Conservation (phyloP, 1,139 yeast species). For the Zygoascus hellenicus region DNA sequence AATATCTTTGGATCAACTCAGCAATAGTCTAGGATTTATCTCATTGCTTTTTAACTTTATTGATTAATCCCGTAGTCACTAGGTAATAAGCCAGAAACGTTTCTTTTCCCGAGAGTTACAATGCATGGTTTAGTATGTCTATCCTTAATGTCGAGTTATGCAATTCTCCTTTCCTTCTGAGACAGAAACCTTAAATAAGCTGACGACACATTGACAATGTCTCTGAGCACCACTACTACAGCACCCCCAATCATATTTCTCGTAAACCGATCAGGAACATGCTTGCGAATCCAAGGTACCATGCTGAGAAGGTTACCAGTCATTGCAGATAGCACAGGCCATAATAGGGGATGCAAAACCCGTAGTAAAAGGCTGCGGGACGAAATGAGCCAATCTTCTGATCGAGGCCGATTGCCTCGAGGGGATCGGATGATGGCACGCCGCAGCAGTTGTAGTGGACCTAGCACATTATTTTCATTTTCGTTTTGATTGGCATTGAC, state of each 20-base stretch:
- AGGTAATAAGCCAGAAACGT: too few species aligned
- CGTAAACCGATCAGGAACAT: slow-evolving; percentile 32
- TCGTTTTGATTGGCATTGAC: slow-evolving; percentile 5
- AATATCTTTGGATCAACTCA: too few species aligned
- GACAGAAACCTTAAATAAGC: slow-evolving; percentile 23
- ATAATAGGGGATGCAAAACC: slow-evolving; percentile 26
- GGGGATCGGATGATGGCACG: neutral
- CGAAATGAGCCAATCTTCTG: slow-evolving; percentile 24
- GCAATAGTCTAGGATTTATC: too few species aligned
- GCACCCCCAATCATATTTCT: slow-evolving; percentile 44
- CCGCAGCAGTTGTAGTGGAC: neutral
- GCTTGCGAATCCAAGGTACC: slow-evolving; percentile 21
- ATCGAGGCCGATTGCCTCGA: slow-evolving; percentile 3
- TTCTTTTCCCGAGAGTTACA: too few species aligned
- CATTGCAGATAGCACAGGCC: slow-evolving; percentile 28
- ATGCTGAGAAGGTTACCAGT: slow-evolving; percentile 20
- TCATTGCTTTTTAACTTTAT: neutral
- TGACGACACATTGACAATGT: slow-evolving; percentile 30
- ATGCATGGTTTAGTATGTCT: too few species aligned
- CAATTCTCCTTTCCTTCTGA: slow-evolving; percentile 4
- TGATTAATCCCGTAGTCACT: neutral
- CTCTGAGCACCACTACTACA: slow-evolving; percentile 39
- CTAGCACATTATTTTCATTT: neutral
- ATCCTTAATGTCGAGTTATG: neutral
- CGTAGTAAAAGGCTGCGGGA: slow-evolving; percentile 22